Conservation (phyloP, 495 filamentous ascomycete genomes). For the Xylona heveae region DNA sequence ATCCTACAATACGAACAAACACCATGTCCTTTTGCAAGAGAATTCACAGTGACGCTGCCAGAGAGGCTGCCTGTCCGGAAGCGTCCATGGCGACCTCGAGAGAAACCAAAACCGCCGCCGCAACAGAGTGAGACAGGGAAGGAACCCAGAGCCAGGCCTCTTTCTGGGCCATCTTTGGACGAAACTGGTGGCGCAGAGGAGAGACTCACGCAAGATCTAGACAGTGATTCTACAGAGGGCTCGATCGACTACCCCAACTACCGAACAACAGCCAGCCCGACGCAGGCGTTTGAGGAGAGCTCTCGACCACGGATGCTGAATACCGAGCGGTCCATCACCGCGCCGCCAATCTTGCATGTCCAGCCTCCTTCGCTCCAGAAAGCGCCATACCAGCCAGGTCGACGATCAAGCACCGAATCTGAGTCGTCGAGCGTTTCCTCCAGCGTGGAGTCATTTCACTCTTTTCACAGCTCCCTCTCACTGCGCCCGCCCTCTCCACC, state of each 20-base stretch:
- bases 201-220: too few species aligned
- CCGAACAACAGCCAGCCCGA: conserved; percentile 8
- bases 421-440: conserved; percentile 26
- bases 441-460: conserved; percentile 39
- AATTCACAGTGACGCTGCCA: conserved; percentile 55
- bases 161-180: background rate
- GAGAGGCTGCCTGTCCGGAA: conserved; percentile 44
- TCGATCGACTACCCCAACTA: too few species aligned
- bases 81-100: conserved; percentile 35
- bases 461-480: conserved; percentile 28
- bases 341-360: conserved; percentile 24
- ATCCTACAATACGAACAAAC: conserved; percentile 74
- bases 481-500: conserved; percentile 27
- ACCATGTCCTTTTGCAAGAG: conserved; percentile 60
- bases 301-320: too few species aligned
- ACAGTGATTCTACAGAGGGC: too few species aligned
- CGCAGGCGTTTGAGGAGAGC: conserved; percentile 9
- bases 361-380: conserved; percentile 15
- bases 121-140: too few species aligned
- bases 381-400: conserved; percentile 1
- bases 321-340: conserved; percentile 19
- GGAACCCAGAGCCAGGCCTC: conserved; percentile 18
- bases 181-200: too few species aligned
- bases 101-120: conserved; percentile 25
- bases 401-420: conserved; percentile 7